Evolutionary conservation across 2,329 filamentous ascomycete species (phyloP).

Genomic region (Truncatella angustata): DNA sequence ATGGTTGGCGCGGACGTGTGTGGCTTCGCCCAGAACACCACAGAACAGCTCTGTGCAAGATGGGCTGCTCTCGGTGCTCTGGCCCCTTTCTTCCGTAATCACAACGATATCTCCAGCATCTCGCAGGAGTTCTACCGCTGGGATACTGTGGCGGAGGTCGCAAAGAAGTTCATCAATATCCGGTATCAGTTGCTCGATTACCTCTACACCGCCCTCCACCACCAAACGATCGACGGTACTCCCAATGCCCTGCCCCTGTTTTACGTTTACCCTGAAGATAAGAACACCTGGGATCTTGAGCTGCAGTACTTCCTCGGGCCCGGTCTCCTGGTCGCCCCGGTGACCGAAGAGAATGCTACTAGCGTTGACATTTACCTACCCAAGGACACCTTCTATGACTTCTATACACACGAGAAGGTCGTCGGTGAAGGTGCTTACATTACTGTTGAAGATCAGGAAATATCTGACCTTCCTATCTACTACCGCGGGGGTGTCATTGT

Average conservation of each 20-base stretch:
- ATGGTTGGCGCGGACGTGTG: slow-evolving; percentile 75
- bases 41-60: slow-evolving; percentile 68
- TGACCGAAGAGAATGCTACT: slow-evolving; percentile 41
- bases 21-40: slow-evolving; percentile 68
- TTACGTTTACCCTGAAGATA: slow-evolving; percentile 61
- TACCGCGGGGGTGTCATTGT: slow-evolving; percentile 64
- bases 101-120: slow-evolving; percentile 54
- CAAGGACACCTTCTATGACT: slow-evolving; percentile 48
- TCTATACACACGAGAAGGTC: slow-evolving; percentile 46
- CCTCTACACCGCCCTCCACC: slow-evolving; percentile 67
- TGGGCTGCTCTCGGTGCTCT: slow-evolving; percentile 75
- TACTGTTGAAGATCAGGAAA: slow-evolving; percentile 35
- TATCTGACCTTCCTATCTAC: slow-evolving; percentile 62
- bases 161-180: slow-evolving; percentile 63
- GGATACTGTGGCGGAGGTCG: slow-evolving; percentile 58
- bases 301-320: slow-evolving; percentile 47
- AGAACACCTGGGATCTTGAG: slow-evolving; percentile 38
- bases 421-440: slow-evolving; percentile 38
- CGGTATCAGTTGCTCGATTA: slow-evolving; percentile 73
- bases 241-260: slow-evolving; percentile 68
- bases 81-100: slow-evolving; percentile 73
- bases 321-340: slow-evolving; percentile 43
- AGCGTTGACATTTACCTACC: slow-evolving; percentile 45
- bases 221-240: slow-evolving; percentile 59
- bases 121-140: slow-evolving; percentile 73